Evolutionary conservation across 2,329 filamentous ascomycete species (phyloP), one percentile per base, ranked within the genome.

Genomic region (Paecilomyces sp.): DNA sequence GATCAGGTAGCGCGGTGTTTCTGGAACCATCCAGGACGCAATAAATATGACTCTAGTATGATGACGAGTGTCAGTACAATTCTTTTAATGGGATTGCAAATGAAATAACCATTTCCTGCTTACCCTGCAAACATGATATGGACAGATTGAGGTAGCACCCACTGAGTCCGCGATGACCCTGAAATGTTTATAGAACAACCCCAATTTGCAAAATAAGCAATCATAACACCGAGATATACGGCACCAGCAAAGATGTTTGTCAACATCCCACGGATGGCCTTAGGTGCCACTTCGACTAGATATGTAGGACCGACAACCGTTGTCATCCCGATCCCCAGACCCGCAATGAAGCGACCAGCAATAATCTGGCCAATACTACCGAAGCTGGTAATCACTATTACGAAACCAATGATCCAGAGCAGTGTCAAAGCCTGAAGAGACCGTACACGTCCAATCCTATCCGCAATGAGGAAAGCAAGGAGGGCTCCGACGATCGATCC

Each of bases 141-240:
- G 60, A 92, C 13, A 6, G 36, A 41, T n/a, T 41, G 36, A 5
- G 36, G 36, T 41, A 41, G 36, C 36, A 41, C 36, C 36, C 36
- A 41, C n/a, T 41, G 13, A 41, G 36, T 12, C 36, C 36, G 36
- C 13, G 36, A 41, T 41, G 36, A 36, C 34, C 12, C 13, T 41
- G 71, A 91, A 77, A 77, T 79, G 66, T 85, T 78, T 25, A 84
- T 70, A 28, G 79, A 76, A n/a, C 77, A 79, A 13, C 86, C 86
- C 69, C 87, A 88, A 71, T 87, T 89, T 61, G 88, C 85, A 67
- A 91, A 92, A 75, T 92, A 93, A 8, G 88, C 88, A 15, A 92
- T 79, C 66, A 92, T 88, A 62, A 92, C 90, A 25, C 89, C 90
- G 57, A 90, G 74, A 68, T 92, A 92, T 24, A 92, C 89, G 56